Evolutionary conservation across 768 basidiomycete species (phyloP).

Genomic region (Leccinum disarticulatum): DNA sequence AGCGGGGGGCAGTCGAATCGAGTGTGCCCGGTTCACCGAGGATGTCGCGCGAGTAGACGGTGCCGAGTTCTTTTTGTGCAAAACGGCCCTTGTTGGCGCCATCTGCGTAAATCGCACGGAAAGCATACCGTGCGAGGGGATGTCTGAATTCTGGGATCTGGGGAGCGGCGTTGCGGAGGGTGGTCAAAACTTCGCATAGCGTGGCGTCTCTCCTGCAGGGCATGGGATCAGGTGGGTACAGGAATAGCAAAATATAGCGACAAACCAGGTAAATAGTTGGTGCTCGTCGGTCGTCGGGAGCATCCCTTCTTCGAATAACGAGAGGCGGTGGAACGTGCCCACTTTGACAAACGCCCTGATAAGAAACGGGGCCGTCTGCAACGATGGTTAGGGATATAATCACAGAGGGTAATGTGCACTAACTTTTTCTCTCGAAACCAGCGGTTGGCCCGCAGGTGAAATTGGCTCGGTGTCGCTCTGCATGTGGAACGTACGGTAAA

Average conservation of each 20-base stretch:
- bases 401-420: neutral
- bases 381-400: neutral
- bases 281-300: constrained; percentile 80
- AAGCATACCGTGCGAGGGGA: constrained; percentile 78
- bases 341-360: constrained; percentile 83
- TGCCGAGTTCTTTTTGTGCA: constrained; percentile 75
- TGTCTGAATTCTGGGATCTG: constrained; percentile 71
- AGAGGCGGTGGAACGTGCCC: constrained; percentile 70
- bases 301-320: constrained; percentile 74
- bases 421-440: constrained; percentile 62
- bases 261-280: constrained; percentile 78
- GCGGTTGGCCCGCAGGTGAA: constrained; percentile 45
- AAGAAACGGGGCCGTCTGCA: constrained; percentile 76
- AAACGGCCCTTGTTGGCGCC: constrained; percentile 68
- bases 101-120: constrained; percentile 79
- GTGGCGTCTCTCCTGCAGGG: constrained; percentile 75
- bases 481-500: constrained; percentile 14
- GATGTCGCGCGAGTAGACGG: constrained; percentile 82
- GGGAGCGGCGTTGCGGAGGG: constrained; percentile 71
- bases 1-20: constrained; percentile 54
- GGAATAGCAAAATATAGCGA: neutral
- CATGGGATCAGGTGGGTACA: neutral
- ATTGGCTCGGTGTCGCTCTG: constrained; percentile 39
- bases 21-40: constrained; percentile 75
- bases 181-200: constrained; percentile 73